Percentiles rank a stretch among this genome's conserved stretches.
phyloP scores from a whole-genome alignment of 805 yeast species.

The Saturnispora kantuleensis region DNA sequence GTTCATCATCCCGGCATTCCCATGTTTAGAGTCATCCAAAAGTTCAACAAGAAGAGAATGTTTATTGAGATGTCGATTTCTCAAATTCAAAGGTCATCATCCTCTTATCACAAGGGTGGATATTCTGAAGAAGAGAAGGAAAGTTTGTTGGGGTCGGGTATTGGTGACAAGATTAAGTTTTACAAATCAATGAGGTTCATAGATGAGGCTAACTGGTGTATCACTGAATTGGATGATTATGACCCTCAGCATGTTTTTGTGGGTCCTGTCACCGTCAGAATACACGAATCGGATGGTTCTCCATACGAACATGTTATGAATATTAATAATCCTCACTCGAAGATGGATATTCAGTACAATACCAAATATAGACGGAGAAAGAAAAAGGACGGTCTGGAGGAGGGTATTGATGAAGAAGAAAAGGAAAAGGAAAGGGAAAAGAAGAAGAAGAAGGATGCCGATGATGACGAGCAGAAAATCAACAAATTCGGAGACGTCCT shows the following conservation, averaged over 20 bases:
- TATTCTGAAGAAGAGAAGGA: conserved; percentile 13
- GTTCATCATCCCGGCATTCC: conserved; percentile 85
- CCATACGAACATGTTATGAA: conserved; percentile 97
- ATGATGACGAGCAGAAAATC: conserved; percentile 18
- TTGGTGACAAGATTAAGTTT: conserved; percentile 3
- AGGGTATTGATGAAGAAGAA: conserved; percentile 18
- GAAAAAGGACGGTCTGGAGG: conserved; percentile 41
- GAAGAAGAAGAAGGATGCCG: conserved; percentile 12
- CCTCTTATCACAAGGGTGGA: conserved; percentile 9
- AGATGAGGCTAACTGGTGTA: conserved; percentile 32
- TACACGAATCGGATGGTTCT: conserved; percentile 97
- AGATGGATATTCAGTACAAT: conserved; percentile 88
- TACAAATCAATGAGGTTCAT: conserved; percentile 32
- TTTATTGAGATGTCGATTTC: conserved; percentile 90
- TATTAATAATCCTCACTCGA: conserved; percentile 73
- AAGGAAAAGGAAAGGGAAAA: conserved; percentile 17
- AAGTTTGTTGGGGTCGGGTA: not conserved
- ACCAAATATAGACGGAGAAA: conserved; percentile 82
- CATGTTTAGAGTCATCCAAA: conserved; percentile 75
- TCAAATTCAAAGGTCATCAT: conserved; percentile 66
- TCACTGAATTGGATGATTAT: conserved; percentile 35
- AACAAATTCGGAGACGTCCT: conserved; percentile 71
- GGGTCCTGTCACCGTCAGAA: conserved; percentile 94
- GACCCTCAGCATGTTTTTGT: conserved; percentile 48
- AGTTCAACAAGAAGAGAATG: conserved; percentile 88